Percentiles rank a stretch among this genome's conserved stretches.
These are phyloP conservation scores for Trypanosoma brucei DNA, from an alignment of 208 protist species.

Conservation along the genomic window DNA sequence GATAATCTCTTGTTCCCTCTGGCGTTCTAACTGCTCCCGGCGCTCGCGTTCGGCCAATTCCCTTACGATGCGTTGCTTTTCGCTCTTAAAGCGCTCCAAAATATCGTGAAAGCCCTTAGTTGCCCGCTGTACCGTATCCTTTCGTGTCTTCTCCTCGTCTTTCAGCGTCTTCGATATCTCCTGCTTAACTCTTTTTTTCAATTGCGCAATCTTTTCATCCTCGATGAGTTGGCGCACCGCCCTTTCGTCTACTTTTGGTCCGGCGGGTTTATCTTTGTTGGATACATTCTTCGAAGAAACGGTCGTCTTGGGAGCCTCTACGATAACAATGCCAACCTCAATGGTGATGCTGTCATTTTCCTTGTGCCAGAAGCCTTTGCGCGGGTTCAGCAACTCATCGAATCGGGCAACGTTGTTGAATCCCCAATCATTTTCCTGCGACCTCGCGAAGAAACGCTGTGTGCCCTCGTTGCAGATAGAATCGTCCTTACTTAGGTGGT, in stretches of 20 bases:
- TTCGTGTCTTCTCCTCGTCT: slow-evolving; percentile 84
- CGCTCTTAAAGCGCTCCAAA: slow-evolving; percentile 54
- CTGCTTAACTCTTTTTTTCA: slow-evolving; percentile 71
- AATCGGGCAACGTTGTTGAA: slow-evolving; percentile 90
- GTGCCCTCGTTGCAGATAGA: slow-evolving; percentile 90
- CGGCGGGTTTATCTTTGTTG: slow-evolving; percentile 52
- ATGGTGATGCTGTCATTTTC: slow-evolving; percentile 85
- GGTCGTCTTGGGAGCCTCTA: slow-evolving; percentile 63
- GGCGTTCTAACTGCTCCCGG: slow-evolving; percentile 74
- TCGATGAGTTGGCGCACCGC: slow-evolving; percentile 69
- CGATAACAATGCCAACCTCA: slow-evolving; percentile 85
- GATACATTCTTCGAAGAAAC: slow-evolving; percentile 32
- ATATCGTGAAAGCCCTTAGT: slow-evolving; percentile 72
- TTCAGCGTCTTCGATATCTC: slow-evolving; percentile 74
- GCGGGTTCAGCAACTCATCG: slow-evolving; percentile 65
- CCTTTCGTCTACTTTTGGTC: slow-evolving; percentile 62
- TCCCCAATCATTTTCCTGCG: slow-evolving; percentile 89
- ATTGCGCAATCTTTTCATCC: slow-evolving; percentile 70
- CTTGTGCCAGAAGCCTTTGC: slow-evolving; percentile 66
- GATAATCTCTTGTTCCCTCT: slow-evolving; percentile 75
- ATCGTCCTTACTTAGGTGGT: slow-evolving; percentile 77
- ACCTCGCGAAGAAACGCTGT: slow-evolving; percentile 80
- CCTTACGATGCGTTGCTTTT: slow-evolving; percentile 69
- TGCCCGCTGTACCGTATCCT: slow-evolving; percentile 60
- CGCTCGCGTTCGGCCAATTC: slow-evolving; percentile 72